Base-by-base conservation (phyloP, 2,329 filamentous ascomycete species). In the Xylaria arbuscula region DNA sequence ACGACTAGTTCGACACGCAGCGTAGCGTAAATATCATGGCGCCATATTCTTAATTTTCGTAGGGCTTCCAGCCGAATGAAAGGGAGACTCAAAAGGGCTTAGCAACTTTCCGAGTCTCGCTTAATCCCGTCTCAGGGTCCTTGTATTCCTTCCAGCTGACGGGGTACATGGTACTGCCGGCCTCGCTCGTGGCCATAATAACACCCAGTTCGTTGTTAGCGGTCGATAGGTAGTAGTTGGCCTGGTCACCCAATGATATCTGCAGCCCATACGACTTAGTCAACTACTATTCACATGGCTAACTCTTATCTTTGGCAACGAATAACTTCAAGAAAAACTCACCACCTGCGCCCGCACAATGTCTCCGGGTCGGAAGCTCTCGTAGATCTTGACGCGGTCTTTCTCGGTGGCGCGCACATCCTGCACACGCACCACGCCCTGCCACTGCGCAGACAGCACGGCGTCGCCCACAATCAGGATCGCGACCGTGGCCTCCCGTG, bases 391-490 rank as follows among this genome's bases (percentile, higher is more conserved):
- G 51, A 98, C 93, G 74, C 93, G 93, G 79, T 98, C 96, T 82
- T 98, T 97, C 83, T 99, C 96, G 19, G 96, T 97, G 2, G 94
- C 93, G 64, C 96, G 87, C 40, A 99, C 93, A 78, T 99, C 96
- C 82, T 98, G 95, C 70, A 91, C 89, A 19, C 94, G 88, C 68
- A 97, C 94, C 70, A 97, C 83, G 4, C 92, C 94, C 81, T 93
- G 91, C 87, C 94, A 97, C 73, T 94, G 91, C 59, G 93, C 92
- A 73, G 92, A 87, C 69, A 92, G 84, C 48, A 92, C 90, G 11
- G 86, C 87, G 75, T 90, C 86, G 66, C 92, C 89, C 32, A 98
- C 91, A 67, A 95, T 91, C 68, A 97, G 87, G 73, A 98, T 98
- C 24, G 92, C 91, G 62, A 97, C 90, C 32, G 91, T 92, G 6